Conservation (phyloP, 441 rosid genomes). For the Melastoma candidum region DNA sequence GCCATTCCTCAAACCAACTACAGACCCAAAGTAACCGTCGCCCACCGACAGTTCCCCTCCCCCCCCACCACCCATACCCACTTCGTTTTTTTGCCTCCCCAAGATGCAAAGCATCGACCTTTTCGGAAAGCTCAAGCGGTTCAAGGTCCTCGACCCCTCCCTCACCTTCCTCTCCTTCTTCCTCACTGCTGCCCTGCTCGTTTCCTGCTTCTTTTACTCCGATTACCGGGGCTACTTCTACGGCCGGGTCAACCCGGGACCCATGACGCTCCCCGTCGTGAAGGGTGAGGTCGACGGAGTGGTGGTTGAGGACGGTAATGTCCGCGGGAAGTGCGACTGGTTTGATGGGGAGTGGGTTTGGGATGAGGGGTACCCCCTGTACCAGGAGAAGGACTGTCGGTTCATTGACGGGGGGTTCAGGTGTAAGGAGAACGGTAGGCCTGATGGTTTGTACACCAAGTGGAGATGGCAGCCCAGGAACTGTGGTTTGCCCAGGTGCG, state of each 20-base stretch:
- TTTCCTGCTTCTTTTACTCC: constrained; percentile 62
- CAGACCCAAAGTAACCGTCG: too few relatives aligned
- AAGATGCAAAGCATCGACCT: constrained; percentile 11
- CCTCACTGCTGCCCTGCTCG: constrained; percentile 43
- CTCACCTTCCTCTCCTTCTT: constrained; percentile 58
- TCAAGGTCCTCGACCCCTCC: constrained; percentile 59
- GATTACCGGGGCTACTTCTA: constrained; percentile 36
- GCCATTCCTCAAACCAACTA: too few relatives aligned
- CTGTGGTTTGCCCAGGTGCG: constrained; percentile 81
- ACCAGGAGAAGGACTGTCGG: constrained; percentile 69
- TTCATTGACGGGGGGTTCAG: constrained; percentile 76
- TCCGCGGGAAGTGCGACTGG: constrained; percentile 51
- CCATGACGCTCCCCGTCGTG: constrained; percentile 24
- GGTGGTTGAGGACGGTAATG: constrained; percentile 27
- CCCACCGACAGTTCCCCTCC: too few relatives aligned
- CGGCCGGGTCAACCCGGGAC: constrained; percentile 23
- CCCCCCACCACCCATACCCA: too few relatives aligned
- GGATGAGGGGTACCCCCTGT: constrained; percentile 91
- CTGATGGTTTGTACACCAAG: constrained; percentile 74
- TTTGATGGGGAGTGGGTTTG: constrained; percentile 93
- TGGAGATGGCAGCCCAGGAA: constrained; percentile 95
- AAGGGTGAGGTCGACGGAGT: constrained; percentile 11
- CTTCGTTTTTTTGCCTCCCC: too few relatives aligned
- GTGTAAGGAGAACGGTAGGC: constrained; percentile 82
- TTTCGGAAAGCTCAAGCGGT: constrained; percentile 57